Base-by-base conservation (phyloP, 148 eudicot species). In the Arbutus unedo region DNA sequence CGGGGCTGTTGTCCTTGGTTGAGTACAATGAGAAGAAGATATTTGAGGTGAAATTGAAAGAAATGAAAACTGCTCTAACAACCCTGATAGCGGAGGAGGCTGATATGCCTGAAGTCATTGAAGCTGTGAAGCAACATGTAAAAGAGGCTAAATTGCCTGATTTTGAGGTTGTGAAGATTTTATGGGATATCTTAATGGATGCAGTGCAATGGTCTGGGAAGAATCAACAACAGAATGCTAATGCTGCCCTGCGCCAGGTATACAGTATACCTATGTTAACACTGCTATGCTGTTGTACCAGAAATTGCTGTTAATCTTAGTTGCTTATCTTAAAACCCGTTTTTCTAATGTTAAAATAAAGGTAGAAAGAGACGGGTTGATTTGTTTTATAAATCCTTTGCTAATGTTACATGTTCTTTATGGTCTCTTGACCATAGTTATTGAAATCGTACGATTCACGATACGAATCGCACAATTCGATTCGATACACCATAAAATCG, bases 131-230 rank as follows among this genome's bases (percentile, higher is more conserved):
- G 79, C 96, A 90, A 83, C 96, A 94, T 84, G 90, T 92, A 45
- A 93, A 92, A 84, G 99, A 97, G 77, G 97, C 97, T 70, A 97
- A 91, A 86, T 91, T 97, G 59, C 99, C 99, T n/a, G 99, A 97
- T 51, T 83, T 92, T 73, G 97, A 97, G 85, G 95, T 94, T 76
- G 94, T 97, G 54, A 89, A 96, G 64, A 90, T 94, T 75, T 81
- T 97, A 14, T 97, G 99, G 99, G 99, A 97, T 85, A 92, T 93
- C 53, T 84, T 97, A 84, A 97, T 96, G 99, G 99, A 96, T 90
- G 92, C 98, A 85, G 98, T 94, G 77, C 98, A 93, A 75, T 96
- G 99, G 99, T 96, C 99, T 48, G 98, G 99, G 54, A 96, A 96
- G 89, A 96, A 96, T 82, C 99, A 96, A 82, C 99, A 96, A 89